These are phyloP conservation scores for Nothopassalora personata DNA, from an alignment of 2,329 filamentous ascomycete species.

Conservation along the genomic window DNA sequence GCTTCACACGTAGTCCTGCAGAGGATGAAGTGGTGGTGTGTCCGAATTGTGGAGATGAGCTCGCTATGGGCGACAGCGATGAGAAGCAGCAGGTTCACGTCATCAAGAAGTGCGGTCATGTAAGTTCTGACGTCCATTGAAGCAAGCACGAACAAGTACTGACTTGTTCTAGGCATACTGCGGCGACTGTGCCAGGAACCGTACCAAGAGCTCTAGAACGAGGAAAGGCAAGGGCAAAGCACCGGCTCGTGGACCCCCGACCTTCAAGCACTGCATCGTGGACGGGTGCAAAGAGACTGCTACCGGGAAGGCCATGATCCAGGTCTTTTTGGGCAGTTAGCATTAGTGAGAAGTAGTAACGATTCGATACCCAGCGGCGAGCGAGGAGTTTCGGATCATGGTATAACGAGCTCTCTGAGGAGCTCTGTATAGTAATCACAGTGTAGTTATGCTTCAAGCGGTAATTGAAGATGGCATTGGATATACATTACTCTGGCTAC, in stretches of 20 bases:
- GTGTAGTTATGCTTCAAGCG: not conserved
- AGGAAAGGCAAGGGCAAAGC: constrained; percentile 38
- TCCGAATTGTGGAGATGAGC: constrained; percentile 77
- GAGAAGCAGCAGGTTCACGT: constrained; percentile 87
- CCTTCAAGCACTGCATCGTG: constrained; percentile 45
- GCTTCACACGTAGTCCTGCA: constrained; percentile 72
- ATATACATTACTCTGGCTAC: not conserved
- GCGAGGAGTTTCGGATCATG: not conserved
- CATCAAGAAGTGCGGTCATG: constrained; percentile 84
- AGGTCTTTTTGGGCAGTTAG: constrained; percentile 29
- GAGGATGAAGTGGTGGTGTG: constrained; percentile 73
- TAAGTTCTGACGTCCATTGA: constrained; percentile 44
- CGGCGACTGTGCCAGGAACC: constrained; percentile 45
- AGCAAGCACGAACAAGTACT: constrained; percentile 3
- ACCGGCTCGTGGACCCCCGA: constrained; percentile 12
- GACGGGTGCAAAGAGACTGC: constrained; percentile 34
- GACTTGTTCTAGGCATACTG: constrained; percentile 45
- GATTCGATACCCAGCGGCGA: not conserved
- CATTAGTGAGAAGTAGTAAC: not conserved
- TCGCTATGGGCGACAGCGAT: constrained; percentile 65
- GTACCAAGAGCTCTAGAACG: constrained; percentile 18
- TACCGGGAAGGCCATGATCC: constrained; percentile 16
- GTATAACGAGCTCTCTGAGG: not conserved
- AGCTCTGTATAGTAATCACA: not conserved
- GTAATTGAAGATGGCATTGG: not conserved